A percentile compares a stretch with the other conserved stretches of the same genome.
These are phyloP conservation scores for Persicaria tinctoria DNA, from an alignment of 148 eudicot genomes.

Conservation along the genomic window DNA sequence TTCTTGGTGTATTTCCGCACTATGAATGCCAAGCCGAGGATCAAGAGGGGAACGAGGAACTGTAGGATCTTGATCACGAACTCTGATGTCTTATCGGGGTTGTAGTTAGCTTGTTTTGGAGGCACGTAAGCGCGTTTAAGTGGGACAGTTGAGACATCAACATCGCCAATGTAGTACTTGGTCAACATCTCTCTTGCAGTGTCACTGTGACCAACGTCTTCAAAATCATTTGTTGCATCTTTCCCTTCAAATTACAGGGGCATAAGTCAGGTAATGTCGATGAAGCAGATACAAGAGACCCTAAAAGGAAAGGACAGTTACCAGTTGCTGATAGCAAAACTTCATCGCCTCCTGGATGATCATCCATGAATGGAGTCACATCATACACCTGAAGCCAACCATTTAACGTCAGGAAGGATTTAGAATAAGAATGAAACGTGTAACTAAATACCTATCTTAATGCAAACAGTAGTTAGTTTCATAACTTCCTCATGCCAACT, in stretches of 20 bases:
- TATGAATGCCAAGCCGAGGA: conserved; percentile 63
- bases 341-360: conserved; percentile 97
- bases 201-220: conserved; percentile 82
- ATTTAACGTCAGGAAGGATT: too few relatives aligned
- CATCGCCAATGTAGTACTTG: conserved; percentile 58
- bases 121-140: conserved; percentile 39
- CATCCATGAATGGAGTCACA: conserved; percentile 87
- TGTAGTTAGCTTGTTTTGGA: conserved; percentile 45
- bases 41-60: conserved; percentile 60
- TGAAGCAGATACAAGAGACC: not conserved
- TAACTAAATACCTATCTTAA: too few relatives aligned
- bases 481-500: too few relatives aligned
- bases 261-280: not conserved
- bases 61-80: conserved; percentile 66
- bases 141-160: conserved; percentile 54
- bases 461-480: too few relatives aligned
- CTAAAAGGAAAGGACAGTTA: conserved; percentile 17
- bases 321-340: conserved; percentile 88
- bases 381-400: conserved; percentile 63
- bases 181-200: conserved; percentile 60
- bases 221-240: conserved; percentile 83
- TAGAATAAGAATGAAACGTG: too few relatives aligned
- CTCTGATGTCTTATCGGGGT: conserved; percentile 46
- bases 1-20: conserved; percentile 70
- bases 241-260: conserved; percentile 38